phyloP scores from a whole-genome alignment of 495 filamentous ascomycete species.

The Parachaetomium inaequale region DNA sequence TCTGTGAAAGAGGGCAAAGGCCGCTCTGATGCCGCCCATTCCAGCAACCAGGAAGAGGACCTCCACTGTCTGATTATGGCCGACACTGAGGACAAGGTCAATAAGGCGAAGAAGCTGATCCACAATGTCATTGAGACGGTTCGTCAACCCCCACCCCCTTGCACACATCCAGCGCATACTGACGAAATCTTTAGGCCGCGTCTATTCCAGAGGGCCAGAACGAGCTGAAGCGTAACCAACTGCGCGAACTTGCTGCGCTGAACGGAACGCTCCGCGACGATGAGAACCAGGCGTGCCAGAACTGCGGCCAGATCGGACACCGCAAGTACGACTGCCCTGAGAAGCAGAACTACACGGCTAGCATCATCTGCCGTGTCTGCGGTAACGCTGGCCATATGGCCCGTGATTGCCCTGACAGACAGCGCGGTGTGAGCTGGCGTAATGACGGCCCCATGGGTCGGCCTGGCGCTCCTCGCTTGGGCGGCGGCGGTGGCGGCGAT shows the following conservation, averaged over 20 bases:
- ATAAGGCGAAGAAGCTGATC: conserved; percentile 94
- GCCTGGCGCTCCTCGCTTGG: conserved; percentile 54
- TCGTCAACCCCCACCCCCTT: conserved; percentile 41
- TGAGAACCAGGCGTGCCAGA: conserved; percentile 98
- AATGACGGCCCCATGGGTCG: conserved; percentile 58
- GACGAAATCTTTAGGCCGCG: conserved; percentile 63
- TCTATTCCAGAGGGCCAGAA: conserved; percentile 98
- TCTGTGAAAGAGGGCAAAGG: conserved; percentile 99
- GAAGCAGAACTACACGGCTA: conserved; percentile 95
- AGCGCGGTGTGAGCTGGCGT: conserved; percentile 86
- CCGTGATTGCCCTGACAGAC: conserved; percentile 75
- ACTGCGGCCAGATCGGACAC: conserved; percentile 98
- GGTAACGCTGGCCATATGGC: conserved; percentile 53
- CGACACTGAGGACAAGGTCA: conserved; percentile 96
- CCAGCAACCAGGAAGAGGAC: conserved; percentile 99
- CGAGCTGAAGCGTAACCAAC: conserved; percentile 95
- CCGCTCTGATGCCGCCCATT: conserved; percentile 95
- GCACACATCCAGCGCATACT: conserved; percentile 11
- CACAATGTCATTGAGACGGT: conserved; percentile 98
- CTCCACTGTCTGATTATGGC: conserved; percentile 99
- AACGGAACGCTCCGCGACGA: conserved; percentile 98
- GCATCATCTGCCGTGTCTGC: conserved; percentile 98
- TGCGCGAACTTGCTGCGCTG: conserved; percentile 91
- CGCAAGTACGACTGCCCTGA: conserved; percentile 98
- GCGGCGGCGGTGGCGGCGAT: conserved; percentile 68